phyloP scores from a whole-genome alignment of 2,329 filamentous ascomycete genomes.

The Arthrobotrys iridis region DNA sequence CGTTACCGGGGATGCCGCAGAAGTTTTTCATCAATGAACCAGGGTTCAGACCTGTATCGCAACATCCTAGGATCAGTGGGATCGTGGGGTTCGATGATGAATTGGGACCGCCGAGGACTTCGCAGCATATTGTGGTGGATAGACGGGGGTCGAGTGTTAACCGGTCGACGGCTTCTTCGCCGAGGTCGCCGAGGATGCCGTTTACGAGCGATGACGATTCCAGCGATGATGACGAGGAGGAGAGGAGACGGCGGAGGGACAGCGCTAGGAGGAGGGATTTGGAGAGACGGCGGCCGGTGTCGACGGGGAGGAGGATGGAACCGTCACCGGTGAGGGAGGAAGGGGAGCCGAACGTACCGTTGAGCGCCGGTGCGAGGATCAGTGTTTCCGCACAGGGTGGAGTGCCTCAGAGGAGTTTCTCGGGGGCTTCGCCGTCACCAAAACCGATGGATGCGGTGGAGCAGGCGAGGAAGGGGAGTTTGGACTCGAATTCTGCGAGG shows the following conservation, averaged over 20 bases:
- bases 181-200: constrained; percentile 50
- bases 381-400: constrained; percentile 14
- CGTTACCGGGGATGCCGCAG: constrained; percentile 58
- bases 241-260: constrained; percentile 33
- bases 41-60: constrained; percentile 72
- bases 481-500: constrained; percentile 48
- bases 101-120: constrained; percentile 61
- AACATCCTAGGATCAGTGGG: constrained; percentile 78
- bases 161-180: constrained; percentile 43
- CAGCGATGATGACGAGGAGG: constrained; percentile 45
- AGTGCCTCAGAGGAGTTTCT: constrained; percentile 46
- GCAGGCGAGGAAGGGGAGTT: constrained; percentile 47
- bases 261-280: constrained; percentile 43
- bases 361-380: neutral
- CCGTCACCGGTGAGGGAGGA: constrained; percentile 50
- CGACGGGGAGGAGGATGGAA: constrained; percentile 37
- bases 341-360: constrained; percentile 4
- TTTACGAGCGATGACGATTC: constrained; percentile 52
- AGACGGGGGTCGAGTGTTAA: constrained; percentile 52
- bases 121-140: constrained; percentile 60
- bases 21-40: constrained; percentile 63
- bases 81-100: constrained; percentile 63
- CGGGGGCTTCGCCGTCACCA: constrained; percentile 33
- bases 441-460: constrained; percentile 53
- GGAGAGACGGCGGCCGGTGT: constrained; percentile 41